A percentile compares a stretch with the other conserved stretches of the same genome.
Evolutionary conservation across 1,284 basidiomycete genomes (phyloP).

Genomic region (Microbotryum saponariae): DNA sequence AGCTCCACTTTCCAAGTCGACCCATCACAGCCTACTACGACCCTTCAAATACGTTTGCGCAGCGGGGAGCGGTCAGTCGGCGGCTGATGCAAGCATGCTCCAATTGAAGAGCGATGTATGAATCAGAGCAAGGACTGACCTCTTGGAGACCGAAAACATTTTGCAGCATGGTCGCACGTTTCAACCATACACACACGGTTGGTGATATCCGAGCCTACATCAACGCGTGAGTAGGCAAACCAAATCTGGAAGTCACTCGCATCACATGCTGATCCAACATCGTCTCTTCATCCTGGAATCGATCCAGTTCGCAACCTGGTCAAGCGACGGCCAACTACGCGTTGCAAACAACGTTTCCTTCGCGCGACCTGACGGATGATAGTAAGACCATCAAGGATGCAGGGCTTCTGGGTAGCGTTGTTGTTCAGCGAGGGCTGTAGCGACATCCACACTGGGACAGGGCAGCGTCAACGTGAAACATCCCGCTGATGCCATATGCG

Average conservation of each 20-base stretch:
- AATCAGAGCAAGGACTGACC: too few relatives aligned
- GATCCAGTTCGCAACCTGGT: conserved; percentile 63
- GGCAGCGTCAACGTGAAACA: too few relatives aligned
- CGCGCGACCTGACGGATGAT: conserved; percentile 61
- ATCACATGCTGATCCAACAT: background rate
- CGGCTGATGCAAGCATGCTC: conserved; percentile 28
- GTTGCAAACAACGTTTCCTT: conserved; percentile 79
- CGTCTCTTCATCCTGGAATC: background rate
- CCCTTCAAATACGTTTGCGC: conserved; percentile 22
- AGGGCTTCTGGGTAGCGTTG: conserved; percentile 69
- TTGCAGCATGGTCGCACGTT: conserved; percentile 66
- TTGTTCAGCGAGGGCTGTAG: conserved; percentile 62
- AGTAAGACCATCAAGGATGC: conserved; percentile 63
- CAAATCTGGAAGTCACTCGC: background rate
- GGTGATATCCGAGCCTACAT: conserved; percentile 78
- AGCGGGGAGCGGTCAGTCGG: background rate
- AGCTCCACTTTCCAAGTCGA: background rate
- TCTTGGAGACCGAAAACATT: background rate
- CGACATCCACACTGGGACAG: too few relatives aligned
- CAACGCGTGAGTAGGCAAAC: conserved; percentile 61
- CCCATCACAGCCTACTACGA: conserved; percentile 22
- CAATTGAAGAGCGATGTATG: too few relatives aligned
- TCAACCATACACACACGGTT: conserved; percentile 89
- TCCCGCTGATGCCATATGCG: too few relatives aligned
- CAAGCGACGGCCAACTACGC: conserved; percentile 59